Evolutionary conservation across 1,139 yeast genomes (phyloP), one percentile per base, ranked within the genome.

Genomic region (Meyerozyma athensensis): DNA sequence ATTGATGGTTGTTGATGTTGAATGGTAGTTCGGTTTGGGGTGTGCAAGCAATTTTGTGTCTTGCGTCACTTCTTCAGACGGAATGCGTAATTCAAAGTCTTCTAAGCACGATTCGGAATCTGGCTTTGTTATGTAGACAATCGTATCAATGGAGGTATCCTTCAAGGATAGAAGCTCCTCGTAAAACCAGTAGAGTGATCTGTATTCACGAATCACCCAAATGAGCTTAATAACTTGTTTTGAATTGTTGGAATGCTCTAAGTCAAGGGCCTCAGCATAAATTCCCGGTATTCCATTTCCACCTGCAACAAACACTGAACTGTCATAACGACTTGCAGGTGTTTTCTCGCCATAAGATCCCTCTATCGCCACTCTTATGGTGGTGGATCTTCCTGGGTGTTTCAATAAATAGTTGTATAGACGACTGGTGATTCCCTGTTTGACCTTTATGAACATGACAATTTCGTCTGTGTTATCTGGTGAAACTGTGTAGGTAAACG

Each of bases 271-370:
- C 30, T 62, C 50, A 2, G 67, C 57, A 41, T 61, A 64, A 13
- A 63, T 52, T 1, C 63, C 61, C 0, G 71, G 59, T 48, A 66
- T 52, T 6, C 72, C 72, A 33, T 64, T 62, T 5, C 72, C 72
- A 5, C 70, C 72, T 5, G 69, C 70, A 18, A 64, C 51, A 38
- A 63, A 63, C 3, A 64, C 52, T 1, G 63, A 55, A 37, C 56
- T 55, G 18, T 56, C 50, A 41, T 63, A 64, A 28, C 58, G 55
- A 36, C 57, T 54, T 38, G 63, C 62, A 1, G 69, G 63, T 5
- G 61, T 49, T 8, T 62, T 50, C 4, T 58, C 52, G 2, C 72
- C 71, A 41, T 65, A 65, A 1, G 70, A 69, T 0, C 72, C 72
- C 39, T 66, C 72, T 7, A 65, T 56, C 7, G 62, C 41, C 10